These are phyloP conservation scores for Hibiscus mutabilis DNA, from an alignment of 345 rosid species.

Conservation along the genomic window DNA sequence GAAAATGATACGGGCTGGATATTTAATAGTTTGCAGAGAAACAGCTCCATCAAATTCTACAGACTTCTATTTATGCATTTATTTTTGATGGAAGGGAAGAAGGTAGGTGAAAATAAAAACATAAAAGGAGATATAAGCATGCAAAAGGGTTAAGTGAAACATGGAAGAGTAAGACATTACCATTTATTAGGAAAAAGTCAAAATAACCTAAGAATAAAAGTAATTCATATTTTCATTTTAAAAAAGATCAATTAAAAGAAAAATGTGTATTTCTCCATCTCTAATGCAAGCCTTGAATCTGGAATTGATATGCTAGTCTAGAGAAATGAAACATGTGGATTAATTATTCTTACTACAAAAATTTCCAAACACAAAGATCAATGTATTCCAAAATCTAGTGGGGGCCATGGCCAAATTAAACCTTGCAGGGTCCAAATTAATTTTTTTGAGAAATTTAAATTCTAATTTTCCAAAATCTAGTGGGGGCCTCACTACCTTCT, in stretches of 20 bases:
- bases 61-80: neutral
- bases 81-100: neutral
- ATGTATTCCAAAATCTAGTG: neutral
- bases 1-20: neutral
- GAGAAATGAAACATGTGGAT: neutral
- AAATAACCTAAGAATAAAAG: neutral
- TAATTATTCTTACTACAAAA: neutral
- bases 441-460: too few relatives aligned
- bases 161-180: neutral
- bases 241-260: neutral
- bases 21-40: neutral
- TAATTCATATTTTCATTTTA: neutral
- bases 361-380: neutral
- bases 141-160: neutral
- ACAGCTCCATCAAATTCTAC: neutral
- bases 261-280: neutral
- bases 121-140: neutral
- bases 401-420: too few relatives aligned
- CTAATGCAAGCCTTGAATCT: neutral
- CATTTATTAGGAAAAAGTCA: neutral
- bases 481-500: too few relatives aligned
- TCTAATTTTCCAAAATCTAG: too few relatives aligned
- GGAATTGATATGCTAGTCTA: neutral
- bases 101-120: neutral
- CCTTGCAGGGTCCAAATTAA: too few relatives aligned